Conservation (phyloP, 139 green algal species). For the Chlamydomonas sp. region DNA sequence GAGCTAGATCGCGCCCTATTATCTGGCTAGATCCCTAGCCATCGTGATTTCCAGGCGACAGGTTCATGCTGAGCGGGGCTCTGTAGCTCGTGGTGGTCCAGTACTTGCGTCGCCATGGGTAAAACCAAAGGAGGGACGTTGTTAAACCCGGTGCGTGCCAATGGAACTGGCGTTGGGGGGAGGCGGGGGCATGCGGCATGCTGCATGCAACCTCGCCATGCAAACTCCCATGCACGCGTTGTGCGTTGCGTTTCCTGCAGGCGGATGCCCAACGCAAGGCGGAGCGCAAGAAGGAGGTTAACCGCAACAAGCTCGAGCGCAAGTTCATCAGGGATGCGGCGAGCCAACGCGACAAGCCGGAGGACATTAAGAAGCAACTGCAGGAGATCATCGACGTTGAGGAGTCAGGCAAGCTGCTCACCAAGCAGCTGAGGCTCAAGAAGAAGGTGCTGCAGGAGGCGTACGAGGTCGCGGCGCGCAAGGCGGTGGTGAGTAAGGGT, state of each 20-base stretch:
- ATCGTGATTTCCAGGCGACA: too few relatives aligned
- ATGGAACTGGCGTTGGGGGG: too few relatives aligned
- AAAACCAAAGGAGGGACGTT: too few relatives aligned
- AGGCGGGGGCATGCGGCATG: too few relatives aligned
- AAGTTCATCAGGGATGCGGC: slow-evolving; percentile 66
- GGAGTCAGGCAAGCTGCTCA: slow-evolving; percentile 44
- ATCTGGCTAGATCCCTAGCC: too few relatives aligned
- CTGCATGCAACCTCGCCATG: too few relatives aligned
- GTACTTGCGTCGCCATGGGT: too few relatives aligned
- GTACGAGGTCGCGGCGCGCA: slow-evolving; percentile 69
- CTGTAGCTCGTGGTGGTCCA: too few relatives aligned
- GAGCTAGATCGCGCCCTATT: too few relatives aligned
- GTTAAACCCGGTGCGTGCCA: too few relatives aligned
- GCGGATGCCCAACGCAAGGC: slow-evolving; percentile 40
- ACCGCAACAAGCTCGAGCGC: slow-evolving; percentile 77
- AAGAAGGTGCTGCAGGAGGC: slow-evolving; percentile 80
- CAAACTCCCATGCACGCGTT: too few relatives aligned
- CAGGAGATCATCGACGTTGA: slow-evolving; percentile 68
- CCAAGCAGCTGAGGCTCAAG: slow-evolving; percentile 58
- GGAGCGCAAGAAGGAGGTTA: slow-evolving; percentile 72
- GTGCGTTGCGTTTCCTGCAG: neutral
- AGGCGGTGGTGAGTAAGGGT: slow-evolving; percentile 66
- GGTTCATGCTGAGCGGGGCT: too few relatives aligned
- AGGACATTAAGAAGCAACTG: slow-evolving; percentile 58
- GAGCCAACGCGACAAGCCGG: slow-evolving; percentile 40